Evolutionary conservation across 2,329 filamentous ascomycete species (phyloP).

Genomic region (Alternaria ethzedia): DNA sequence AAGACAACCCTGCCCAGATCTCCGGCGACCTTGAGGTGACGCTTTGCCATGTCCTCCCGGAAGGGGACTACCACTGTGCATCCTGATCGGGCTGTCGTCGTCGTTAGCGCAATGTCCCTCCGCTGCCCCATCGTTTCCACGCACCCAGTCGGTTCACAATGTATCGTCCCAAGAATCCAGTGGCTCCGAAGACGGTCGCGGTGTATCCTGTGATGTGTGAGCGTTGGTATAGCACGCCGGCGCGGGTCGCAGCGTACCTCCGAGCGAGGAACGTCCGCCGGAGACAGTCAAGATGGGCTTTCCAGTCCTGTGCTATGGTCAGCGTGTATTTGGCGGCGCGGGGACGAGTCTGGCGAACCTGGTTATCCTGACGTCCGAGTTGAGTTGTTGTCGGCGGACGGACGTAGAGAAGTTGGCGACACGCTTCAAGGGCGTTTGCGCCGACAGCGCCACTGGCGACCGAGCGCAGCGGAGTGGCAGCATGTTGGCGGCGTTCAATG

Average conservation of each 20-base stretch:
- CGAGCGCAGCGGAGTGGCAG: constrained; percentile 49
- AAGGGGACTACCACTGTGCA: constrained; percentile 92
- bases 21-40: constrained; percentile 94
- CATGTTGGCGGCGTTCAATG: constrained; percentile 50
- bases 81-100: constrained; percentile 77
- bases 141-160: constrained; percentile 93
- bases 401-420: constrained; percentile 36
- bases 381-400: constrained; percentile 38
- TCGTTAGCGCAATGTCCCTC: constrained; percentile 22
- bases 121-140: constrained; percentile 19
- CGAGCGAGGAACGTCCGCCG: constrained; percentile 87
- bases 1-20: constrained; percentile 91
- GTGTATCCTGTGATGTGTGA: constrained; percentile 75
- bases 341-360: constrained; percentile 33
- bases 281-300: constrained; percentile 90
- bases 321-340: constrained; percentile 8
- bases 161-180: constrained; percentile 92
- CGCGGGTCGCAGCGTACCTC: constrained; percentile 65
- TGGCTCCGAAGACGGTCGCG: constrained; percentile 96
- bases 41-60: constrained; percentile 97
- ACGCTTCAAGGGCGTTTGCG: constrained; percentile 38
- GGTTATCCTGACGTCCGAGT: constrained; percentile 89
- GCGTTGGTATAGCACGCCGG: constrained; percentile 11
- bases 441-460: constrained; percentile 46
- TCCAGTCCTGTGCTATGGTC: constrained; percentile 68